phyloP scores from a whole-genome alignment of 2,329 filamentous ascomycete species.

The Neofusicoccum umdonicola region DNA sequence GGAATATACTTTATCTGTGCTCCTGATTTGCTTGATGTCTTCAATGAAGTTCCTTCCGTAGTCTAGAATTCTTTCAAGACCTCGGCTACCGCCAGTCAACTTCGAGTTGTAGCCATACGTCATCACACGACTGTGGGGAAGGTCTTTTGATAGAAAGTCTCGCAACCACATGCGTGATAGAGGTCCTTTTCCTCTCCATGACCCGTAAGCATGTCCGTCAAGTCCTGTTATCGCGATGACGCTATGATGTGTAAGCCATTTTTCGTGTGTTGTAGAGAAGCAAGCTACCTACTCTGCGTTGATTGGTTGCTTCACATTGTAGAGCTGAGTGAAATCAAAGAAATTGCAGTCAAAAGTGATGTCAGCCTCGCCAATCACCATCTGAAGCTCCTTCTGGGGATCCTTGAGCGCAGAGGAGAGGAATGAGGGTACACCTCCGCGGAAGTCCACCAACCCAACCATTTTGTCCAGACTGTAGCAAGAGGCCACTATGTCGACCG shows the following conservation, averaged over 20 bases:
- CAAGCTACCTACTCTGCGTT: background rate
- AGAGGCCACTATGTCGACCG: background rate
- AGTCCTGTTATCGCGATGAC: slow-evolving; percentile 30
- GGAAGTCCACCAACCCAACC: background rate
- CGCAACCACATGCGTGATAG: slow-evolving; percentile 29
- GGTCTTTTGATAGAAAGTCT: slow-evolving; percentile 27
- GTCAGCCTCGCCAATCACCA: slow-evolving; percentile 21
- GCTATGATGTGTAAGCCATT: background rate
- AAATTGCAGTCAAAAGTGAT: slow-evolving; percentile 25
- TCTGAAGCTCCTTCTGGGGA: slow-evolving; percentile 10
- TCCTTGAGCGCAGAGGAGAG: background rate
- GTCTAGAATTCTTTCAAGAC: slow-evolving; percentile 24
- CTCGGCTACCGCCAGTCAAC: slow-evolving; percentile 23
- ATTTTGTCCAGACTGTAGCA: background rate
- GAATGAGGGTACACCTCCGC: background rate
- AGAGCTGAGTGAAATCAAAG: slow-evolving; percentile 27
- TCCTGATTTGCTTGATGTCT: background rate
- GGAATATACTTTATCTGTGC: background rate
- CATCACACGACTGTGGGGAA: slow-evolving; percentile 28
- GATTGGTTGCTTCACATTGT: slow-evolving; percentile 9
- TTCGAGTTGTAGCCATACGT: slow-evolving; percentile 39
- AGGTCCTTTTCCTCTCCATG: slow-evolving; percentile 25
- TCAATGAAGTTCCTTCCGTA: slow-evolving; percentile 9
- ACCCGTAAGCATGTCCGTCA: slow-evolving; percentile 33
- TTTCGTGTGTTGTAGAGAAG: too few species aligned